Evolutionary conservation across 2,329 filamentous ascomycete genomes (phyloP).

Genomic region (Teratosphaeria gauchensis): DNA sequence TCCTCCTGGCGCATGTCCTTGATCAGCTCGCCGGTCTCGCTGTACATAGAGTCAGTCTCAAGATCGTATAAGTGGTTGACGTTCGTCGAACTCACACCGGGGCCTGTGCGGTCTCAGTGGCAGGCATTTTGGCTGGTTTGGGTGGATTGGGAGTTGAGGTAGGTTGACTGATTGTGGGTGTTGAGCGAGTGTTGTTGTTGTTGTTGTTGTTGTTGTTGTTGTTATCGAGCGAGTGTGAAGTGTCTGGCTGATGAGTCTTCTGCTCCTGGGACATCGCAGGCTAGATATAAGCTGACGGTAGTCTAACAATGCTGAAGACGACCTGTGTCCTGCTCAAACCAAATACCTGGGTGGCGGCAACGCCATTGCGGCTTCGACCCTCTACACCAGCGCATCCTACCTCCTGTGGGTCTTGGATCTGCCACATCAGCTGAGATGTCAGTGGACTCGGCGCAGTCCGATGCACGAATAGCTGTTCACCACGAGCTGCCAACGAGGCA

Average conservation of each 20-base stretch:
- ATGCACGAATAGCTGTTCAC: neutral
- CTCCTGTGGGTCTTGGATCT: neutral
- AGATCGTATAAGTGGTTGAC: neutral
- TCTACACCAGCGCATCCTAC: neutral
- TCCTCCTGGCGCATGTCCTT: slow-evolving; percentile 8
- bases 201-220: neutral
- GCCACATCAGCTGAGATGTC: neutral
- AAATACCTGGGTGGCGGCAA: neutral
- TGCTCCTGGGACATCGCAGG: neutral
- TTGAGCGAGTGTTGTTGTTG: neutral
- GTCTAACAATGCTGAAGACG: neutral
- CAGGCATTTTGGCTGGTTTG: neutral
- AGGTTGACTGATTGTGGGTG: neutral
- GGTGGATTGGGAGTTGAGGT: neutral
- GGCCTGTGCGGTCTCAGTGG: neutral
- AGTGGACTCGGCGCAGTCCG: neutral
- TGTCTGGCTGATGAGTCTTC: neutral
- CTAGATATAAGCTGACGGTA: neutral
- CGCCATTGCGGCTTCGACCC: neutral
- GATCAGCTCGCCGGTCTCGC: slow-evolving; percentile 5
- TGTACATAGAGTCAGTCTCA: neutral
- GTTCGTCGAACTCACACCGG: neutral
- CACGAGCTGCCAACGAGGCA: neutral
- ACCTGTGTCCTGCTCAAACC: neutral
- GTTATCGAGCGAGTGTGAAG: neutral